Base-by-base conservation (phyloP, 2,329 filamentous ascomycete species). In the Cytospora mali region DNA sequence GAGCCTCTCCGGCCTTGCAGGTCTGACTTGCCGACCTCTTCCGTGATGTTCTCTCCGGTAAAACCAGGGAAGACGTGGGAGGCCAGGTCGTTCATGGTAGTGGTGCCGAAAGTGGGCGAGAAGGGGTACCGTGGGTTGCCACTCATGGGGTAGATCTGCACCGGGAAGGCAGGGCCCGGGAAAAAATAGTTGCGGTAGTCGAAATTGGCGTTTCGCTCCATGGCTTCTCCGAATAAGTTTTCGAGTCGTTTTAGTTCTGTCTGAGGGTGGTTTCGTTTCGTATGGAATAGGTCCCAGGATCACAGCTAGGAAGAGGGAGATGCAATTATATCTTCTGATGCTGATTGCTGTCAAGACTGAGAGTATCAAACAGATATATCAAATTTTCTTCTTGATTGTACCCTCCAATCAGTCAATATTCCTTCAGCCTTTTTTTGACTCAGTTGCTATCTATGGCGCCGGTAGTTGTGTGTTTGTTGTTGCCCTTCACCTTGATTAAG, bases 161-260 rank as follows among this genome's bases (percentile, higher is more conserved):
- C 58, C 3, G 58, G 58, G n/a, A 60, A 42, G 1, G 35, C 35
- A 9, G 57, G 50, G 6, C 57, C 57, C 14, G 57, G 57, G 35
- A 48, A 60, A 39, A 60, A 54, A 27, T 48, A 54, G 58, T 60
- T 60, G 6, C 50, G 50, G 39, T 60, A 54, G 51, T 60, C 58
- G 14, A 48, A 54, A 42, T 35, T 35, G n/a, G 35, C 39, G 50
- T 60, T 60, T 28, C 35, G 58, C 25, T 60, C 58, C 58, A 60
- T 60, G 39, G 13, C 28, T 16, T 21, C 35, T n/a, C 27, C 10
- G 7, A n/a, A 4, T 4, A 4, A 21, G 35, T 9, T 29, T 27
- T 9, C 4, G 1, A 27, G 50, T 35, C 0, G 21, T 11, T 33
- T 14, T 53, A n/a, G 10, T 18, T 6, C 25, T 54, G 35, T 4